phyloP scores from a whole-genome alignment of 2,329 filamentous ascomycete species.

The Aspergillus sp. region DNA sequence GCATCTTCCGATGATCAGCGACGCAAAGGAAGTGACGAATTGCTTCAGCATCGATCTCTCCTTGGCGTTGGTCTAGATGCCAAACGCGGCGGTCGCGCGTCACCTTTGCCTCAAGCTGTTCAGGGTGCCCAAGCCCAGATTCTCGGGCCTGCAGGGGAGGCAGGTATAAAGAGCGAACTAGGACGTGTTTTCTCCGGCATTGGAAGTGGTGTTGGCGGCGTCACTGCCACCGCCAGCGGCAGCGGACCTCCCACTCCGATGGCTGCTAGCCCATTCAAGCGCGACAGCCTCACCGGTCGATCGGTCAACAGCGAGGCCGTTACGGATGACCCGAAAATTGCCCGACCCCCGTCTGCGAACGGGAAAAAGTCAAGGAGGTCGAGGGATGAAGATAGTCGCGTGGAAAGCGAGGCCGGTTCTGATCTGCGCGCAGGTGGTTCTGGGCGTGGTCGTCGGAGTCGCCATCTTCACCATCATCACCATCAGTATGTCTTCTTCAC shows the following conservation, averaged over 20 bases:
- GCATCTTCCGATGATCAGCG: slow-evolving; percentile 38
- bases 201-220: slow-evolving; percentile 64
- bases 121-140: slow-evolving; percentile 85
- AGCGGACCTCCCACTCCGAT: slow-evolving; percentile 57
- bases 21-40: slow-evolving; percentile 53
- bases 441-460: slow-evolving; percentile 59
- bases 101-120: slow-evolving; percentile 87
- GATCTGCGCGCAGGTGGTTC: slow-evolving; percentile 62
- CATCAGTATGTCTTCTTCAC: slow-evolving; percentile 48
- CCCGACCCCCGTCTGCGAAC: slow-evolving; percentile 47
- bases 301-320: slow-evolving; percentile 37
- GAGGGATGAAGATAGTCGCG: slow-evolving; percentile 70
- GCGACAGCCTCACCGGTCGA: slow-evolving; percentile 50
- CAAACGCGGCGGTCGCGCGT: slow-evolving; percentile 78
- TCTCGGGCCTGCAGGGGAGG: slow-evolving; percentile 75
- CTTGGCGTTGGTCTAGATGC: slow-evolving; percentile 72
- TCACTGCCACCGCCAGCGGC: slow-evolving; percentile 48
- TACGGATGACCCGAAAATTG: slow-evolving; percentile 40
- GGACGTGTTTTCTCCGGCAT: slow-evolving; percentile 96
- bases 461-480: slow-evolving; percentile 58
- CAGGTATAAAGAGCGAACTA: slow-evolving; percentile 91
- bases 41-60: slow-evolving; percentile 64
- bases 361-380: slow-evolving; percentile 65
- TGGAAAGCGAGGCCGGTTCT: slow-evolving; percentile 65
- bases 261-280: slow-evolving; percentile 51